Evolutionary conservation across 345 rosid species (phyloP), one percentile per base, ranked within the genome.

Genomic region (Corymbia maculata): DNA sequence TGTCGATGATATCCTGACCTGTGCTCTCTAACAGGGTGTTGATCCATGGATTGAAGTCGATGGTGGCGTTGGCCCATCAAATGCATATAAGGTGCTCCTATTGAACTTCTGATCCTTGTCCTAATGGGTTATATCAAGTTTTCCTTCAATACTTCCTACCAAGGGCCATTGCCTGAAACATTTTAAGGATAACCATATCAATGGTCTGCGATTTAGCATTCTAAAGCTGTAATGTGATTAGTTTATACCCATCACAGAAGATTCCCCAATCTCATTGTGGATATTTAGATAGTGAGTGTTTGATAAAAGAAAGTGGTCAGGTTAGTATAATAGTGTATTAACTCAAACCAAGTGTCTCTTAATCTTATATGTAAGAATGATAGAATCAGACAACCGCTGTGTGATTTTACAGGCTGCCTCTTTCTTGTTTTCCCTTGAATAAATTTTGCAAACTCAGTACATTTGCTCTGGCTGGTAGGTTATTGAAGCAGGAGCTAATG

Each of bases 11-110:
- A 44, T 44, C 44, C 44, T 70, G 82, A 36, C 47, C 47, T 70
- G 10, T 45, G 86, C 86, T 88, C 70, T 32, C 50, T 32, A 82
- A 85, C 90, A 98, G 99, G 99, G 96, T 89, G 97, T 98, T 55
- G 95, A 96, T 91, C 99, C 99, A 86, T 97, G 99, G 99, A 98
- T 97, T 87, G 99, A 98, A 93, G 97, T 98, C 52, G 99, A 98
- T 91, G 99, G 99, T 89, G 99, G 99, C 55, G 98, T 98, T 91
- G 95, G 97, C 89, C 99, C 99, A 9, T 93, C 93, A 89, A 98
- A 97, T 93, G 99, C 99, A 7, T 98, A 96, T 87, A 98, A 97
- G 99, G 99, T 97, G 64, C 84, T 52, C 36, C 17, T 55, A 61
- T 50, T 88, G 44, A 28, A 87, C 57, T 70, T 90, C 50, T 28